These are phyloP conservation scores for Bipolaris victoriae DNA, from an alignment of 2,329 filamentous ascomycete genomes.

Conservation along the genomic window DNA sequence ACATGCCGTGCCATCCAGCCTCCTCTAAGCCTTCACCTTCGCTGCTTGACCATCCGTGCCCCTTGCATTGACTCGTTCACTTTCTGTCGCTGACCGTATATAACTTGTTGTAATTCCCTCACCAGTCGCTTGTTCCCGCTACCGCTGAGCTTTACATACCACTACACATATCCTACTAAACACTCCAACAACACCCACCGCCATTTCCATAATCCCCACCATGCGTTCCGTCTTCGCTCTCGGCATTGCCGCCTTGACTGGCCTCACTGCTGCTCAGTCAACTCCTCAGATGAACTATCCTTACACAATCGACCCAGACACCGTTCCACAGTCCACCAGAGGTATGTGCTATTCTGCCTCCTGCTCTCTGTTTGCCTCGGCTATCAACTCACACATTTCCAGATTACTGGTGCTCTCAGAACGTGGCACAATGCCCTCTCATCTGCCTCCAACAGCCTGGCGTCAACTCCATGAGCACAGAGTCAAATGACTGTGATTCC, in stretches of 20 bases:
- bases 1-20: conserved; percentile 19
- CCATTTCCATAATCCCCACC: conserved; percentile 24
- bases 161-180: conserved; percentile 1
- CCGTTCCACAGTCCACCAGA: conserved; percentile 60
- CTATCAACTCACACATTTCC: conserved; percentile 26
- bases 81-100: conserved; percentile 34
- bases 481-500: conserved; percentile 70
- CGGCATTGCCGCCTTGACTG: conserved; percentile 56
- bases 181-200: conserved; percentile 2
- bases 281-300: conserved; percentile 36
- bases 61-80: conserved; percentile 8
- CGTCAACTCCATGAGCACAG: conserved; percentile 52
- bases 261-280: conserved; percentile 59
- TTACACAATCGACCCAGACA: conserved; percentile 66
- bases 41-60: conserved; percentile 26
- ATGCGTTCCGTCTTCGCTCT: conserved; percentile 61
- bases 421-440: conserved; percentile 69
- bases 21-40: conserved; percentile 36
- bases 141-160: conserved; percentile 8
- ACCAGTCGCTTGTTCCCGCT: background rate
- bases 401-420: conserved; percentile 70
- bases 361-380: no score
- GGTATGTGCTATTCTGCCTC: conserved; percentile 51
- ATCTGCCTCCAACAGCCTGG: conserved; percentile 71
- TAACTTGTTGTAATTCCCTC: conserved; percentile 22